Evolutionary conservation across 768 basidiomycete species (phyloP).

Genomic region (Pleurotus ostreatus): DNA sequence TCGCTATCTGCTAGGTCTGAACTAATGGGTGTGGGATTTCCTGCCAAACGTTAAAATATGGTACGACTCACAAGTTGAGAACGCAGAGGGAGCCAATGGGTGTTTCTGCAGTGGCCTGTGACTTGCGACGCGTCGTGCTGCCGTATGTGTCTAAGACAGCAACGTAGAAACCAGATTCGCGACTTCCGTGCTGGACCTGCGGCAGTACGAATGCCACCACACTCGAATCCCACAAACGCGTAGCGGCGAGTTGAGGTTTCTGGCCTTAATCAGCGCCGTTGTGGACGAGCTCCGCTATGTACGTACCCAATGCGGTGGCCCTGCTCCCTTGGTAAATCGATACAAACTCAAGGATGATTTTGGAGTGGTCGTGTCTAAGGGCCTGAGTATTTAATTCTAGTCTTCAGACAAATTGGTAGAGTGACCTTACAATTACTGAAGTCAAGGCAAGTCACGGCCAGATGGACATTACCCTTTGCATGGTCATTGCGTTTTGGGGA

Average conservation of each 20-base stretch:
- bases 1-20: constrained; percentile 48
- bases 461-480: constrained; percentile 33
- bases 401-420: neutral
- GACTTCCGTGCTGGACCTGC: constrained; percentile 23
- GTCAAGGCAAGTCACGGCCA: constrained; percentile 53
- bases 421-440: constrained; percentile 53
- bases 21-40: constrained; percentile 27
- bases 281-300: neutral
- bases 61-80: constrained; percentile 50
- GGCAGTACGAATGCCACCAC: constrained; percentile 45
- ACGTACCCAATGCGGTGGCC: constrained; percentile 35
- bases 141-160: constrained; percentile 48
- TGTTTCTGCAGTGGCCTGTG: constrained; percentile 30
- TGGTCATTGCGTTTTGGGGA: constrained; percentile 15
- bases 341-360: constrained; percentile 35
- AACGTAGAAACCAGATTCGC: constrained; percentile 35
- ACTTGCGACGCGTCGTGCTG: constrained; percentile 24
- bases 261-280: constrained; percentile 11
- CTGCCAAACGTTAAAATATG: neutral
- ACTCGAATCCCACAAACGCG: constrained; percentile 38
- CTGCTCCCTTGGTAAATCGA: constrained; percentile 20
- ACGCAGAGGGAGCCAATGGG: constrained; percentile 45
- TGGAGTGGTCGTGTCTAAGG: constrained; percentile 31
- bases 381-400: neutral
- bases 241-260: constrained; percentile 26